Evolutionary conservation across 257 asterid genomes (phyloP).

Genomic region (Eucommia ulmoides): DNA sequence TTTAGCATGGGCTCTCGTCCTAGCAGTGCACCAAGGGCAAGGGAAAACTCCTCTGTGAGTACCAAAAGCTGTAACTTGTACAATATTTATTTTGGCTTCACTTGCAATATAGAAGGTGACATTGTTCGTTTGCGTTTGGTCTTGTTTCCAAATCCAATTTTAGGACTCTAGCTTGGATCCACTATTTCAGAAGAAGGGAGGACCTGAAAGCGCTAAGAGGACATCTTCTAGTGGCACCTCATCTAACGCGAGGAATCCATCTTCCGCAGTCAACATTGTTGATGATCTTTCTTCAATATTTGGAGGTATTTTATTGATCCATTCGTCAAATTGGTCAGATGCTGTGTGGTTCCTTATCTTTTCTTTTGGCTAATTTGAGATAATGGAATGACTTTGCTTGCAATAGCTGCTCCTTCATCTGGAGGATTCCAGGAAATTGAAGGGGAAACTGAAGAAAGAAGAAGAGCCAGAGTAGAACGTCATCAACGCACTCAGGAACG

Average conservation of each 20-base stretch:
- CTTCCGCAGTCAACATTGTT: conserved; percentile 62
- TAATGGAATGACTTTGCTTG: conserved; percentile 15
- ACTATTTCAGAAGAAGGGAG: conserved; percentile 52
- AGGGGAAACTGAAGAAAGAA: conserved; percentile 94
- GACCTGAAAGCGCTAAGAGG: conserved; percentile 53
- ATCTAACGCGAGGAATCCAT: conserved; percentile 66
- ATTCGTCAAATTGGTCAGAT: neutral
- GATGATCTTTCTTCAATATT: conserved; percentile 94
- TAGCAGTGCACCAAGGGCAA: conserved; percentile 76
- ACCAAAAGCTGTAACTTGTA: conserved; percentile 7
- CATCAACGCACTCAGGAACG: conserved; percentile 95
- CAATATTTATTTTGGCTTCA: conserved; percentile 6
- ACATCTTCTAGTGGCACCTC: conserved; percentile 49
- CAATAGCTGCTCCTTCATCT: conserved; percentile 51
- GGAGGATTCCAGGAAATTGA: conserved; percentile 84
- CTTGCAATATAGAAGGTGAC: neutral
- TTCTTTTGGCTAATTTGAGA: conserved; percentile 15
- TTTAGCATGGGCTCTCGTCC: conserved; percentile 70
- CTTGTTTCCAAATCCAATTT: conserved; percentile 13
- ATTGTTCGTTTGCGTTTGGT: conserved; percentile 5
- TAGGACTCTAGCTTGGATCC: conserved; percentile 70
- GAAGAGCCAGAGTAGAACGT: conserved; percentile 91
- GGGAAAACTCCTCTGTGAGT: conserved; percentile 66
- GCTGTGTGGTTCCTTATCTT: too few relatives aligned
- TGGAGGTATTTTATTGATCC: conserved; percentile 41